A percentile compares a stretch with the other conserved stretches of the same genome.
These are phyloP conservation scores for Septoria petroselini DNA, from an alignment of 2,329 filamentous ascomycete species.

Conservation along the genomic window DNA sequence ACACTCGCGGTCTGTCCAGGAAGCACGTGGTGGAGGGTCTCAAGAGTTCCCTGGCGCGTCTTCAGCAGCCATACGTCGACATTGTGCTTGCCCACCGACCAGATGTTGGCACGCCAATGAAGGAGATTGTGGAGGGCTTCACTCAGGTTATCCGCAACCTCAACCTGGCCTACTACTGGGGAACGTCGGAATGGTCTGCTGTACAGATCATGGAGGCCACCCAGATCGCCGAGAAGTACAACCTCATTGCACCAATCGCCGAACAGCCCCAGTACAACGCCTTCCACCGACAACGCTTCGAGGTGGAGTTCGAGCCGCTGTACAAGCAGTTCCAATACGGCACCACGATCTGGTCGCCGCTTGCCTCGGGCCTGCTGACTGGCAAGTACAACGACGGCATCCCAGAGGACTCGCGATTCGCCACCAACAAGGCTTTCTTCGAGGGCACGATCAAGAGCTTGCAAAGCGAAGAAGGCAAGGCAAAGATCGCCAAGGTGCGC, in stretches of 20 bases:
- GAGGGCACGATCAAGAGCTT: conserved; percentile 54
- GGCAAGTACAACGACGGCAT: conserved; percentile 65
- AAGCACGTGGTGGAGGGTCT: conserved; percentile 58
- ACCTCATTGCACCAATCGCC: conserved; percentile 56
- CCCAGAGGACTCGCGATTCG: conserved; percentile 59
- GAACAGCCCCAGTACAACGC: conserved; percentile 61
- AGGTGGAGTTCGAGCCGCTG: conserved; percentile 59
- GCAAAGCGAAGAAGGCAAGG: conserved; percentile 49
- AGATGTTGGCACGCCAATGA: conserved; percentile 48
- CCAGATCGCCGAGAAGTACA: conserved; percentile 54
- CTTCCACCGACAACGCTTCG: conserved; percentile 60
- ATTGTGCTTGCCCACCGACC: conserved; percentile 62
- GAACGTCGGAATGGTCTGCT: conserved; percentile 60
- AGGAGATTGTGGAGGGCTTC: conserved; percentile 58
- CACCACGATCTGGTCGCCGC: conserved; percentile 56
- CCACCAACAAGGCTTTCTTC: conserved; percentile 57
- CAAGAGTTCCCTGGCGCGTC: conserved; percentile 56
- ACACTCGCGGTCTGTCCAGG: conserved; percentile 50
- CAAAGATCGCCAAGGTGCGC: conserved; percentile 58
- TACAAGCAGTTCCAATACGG: conserved; percentile 58
- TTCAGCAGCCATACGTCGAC: conserved; percentile 65
- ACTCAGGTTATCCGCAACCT: conserved; percentile 53
- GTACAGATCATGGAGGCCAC: conserved; percentile 59
- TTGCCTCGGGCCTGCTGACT: conserved; percentile 57
- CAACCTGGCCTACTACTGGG: conserved; percentile 63